Evolutionary conservation across 768 basidiomycete genomes (phyloP).

Genomic region (Lyophyllum decastes): DNA sequence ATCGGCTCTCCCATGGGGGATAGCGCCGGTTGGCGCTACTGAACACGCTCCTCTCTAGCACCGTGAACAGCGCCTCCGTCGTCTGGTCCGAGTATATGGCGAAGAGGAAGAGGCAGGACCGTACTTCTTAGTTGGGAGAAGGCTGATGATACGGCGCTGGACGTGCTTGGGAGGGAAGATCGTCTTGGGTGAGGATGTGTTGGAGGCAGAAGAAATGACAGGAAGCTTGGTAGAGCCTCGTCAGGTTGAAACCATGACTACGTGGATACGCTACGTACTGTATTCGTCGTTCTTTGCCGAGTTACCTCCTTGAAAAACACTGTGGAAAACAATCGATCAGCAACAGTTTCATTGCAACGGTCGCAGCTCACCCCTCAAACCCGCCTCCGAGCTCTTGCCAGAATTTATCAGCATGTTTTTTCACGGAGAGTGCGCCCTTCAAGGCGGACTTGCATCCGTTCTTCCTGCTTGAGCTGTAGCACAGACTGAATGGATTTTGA

Average conservation of each 20-base stretch:
- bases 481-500: slow-evolving; percentile 77
- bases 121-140: slow-evolving; percentile 18
- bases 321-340: slow-evolving; percentile 41
- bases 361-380: slow-evolving; percentile 70
- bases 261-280: slow-evolving; percentile 37
- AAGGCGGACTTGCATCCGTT: slow-evolving; percentile 47
- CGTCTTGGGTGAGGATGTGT: slow-evolving; percentile 69
- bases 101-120: slow-evolving; percentile 7
- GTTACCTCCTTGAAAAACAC: slow-evolving; percentile 81
- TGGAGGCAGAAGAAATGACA: slow-evolving; percentile 73
- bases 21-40: slow-evolving; percentile 9
- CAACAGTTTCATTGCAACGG: not conserved
- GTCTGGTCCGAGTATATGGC: slow-evolving; percentile 68
- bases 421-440: slow-evolving; percentile 40
- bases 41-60: slow-evolving; percentile 69
- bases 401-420: slow-evolving; percentile 36
- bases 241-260: not conserved
- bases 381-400: slow-evolving; percentile 22
- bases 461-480: slow-evolving; percentile 58
- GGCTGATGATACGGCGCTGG: slow-evolving; percentile 28
- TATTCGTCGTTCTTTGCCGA: slow-evolving; percentile 60
- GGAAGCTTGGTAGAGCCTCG: slow-evolving; percentile 49
- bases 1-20: slow-evolving; percentile 35
- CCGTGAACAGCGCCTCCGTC: slow-evolving; percentile 60
- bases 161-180: slow-evolving; percentile 35